phyloP scores from a whole-genome alignment of 1,139 yeast genomes.

The Scheffersomyces illinoinensis region DNA sequence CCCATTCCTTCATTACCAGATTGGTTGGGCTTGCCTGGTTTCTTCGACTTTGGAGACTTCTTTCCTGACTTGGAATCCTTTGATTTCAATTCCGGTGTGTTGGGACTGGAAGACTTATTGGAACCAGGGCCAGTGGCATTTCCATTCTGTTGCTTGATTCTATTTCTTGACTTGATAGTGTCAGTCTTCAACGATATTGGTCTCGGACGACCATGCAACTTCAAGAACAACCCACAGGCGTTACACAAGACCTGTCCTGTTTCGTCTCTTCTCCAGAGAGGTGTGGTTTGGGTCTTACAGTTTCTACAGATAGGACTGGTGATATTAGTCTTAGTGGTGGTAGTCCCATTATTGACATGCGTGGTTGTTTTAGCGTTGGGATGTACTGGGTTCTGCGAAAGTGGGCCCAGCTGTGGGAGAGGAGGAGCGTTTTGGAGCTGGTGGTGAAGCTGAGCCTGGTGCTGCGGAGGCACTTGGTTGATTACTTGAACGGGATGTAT shows the following conservation, averaged over 20 bases:
- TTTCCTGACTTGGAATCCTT: conserved; percentile 30
- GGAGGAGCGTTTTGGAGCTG: conserved; percentile 3
- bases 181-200: conserved; percentile 91
- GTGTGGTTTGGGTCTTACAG: conserved; percentile 90
- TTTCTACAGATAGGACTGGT: conserved; percentile 80
- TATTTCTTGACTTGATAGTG: conserved; percentile 84
- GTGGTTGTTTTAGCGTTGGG: conserved; percentile 33
- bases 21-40: conserved; percentile 6
- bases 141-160: conserved; percentile 56
- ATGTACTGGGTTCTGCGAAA: conserved; percentile 18
- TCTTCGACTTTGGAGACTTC: conserved; percentile 35
- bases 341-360: conserved; percentile 44
- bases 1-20: conserved; percentile 12
- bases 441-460: background rate
- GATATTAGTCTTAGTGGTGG: conserved; percentile 50
- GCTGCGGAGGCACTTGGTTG: conserved; percentile 2
- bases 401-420: conserved; percentile 4
- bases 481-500: background rate
- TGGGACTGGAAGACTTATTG: conserved; percentile 33
- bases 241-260: conserved; percentile 91
- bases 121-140: conserved; percentile 10
- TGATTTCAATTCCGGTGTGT: conserved; percentile 48
- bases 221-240: conserved; percentile 91
- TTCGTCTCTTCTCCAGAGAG: conserved; percentile 93
- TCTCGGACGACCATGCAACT: conserved; percentile 88